Percentiles rank a stretch among this genome's conserved stretches.
Conservation (phyloP, 495 filamentous ascomycete species). For the Pyrenula aspistea region DNA sequence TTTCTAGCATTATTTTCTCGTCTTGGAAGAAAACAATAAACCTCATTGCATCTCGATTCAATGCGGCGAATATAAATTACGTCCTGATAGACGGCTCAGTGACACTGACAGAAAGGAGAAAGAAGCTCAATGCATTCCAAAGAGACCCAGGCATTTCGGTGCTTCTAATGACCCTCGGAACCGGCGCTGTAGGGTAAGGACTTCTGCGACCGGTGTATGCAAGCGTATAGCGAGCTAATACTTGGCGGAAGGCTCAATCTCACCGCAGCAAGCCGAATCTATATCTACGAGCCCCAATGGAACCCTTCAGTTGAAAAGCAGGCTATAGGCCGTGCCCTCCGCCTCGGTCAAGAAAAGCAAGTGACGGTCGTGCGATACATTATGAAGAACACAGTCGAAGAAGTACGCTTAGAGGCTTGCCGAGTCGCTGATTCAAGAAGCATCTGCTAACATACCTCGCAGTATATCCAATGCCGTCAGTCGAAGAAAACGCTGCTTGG, state of each 20-base stretch:
- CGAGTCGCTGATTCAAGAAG: too few relatives aligned
- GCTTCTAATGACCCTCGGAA: slow-evolving; percentile 13
- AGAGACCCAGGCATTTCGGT: slow-evolving; percentile 5
- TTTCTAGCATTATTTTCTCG: slow-evolving; percentile 8
- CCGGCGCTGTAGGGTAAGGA: slow-evolving; percentile 10
- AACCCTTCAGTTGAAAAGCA: slow-evolving; percentile 19
- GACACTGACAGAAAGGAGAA: background rate
- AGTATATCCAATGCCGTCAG: too few relatives aligned
- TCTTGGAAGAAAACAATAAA: slow-evolving; percentile 8
- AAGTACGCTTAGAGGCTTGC: slow-evolving; percentile 27
- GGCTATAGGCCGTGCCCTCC: slow-evolving; percentile 12
- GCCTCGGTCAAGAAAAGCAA: slow-evolving; percentile 15
- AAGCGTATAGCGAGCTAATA: background rate
- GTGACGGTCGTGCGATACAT: slow-evolving; percentile 34
- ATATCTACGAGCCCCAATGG: slow-evolving; percentile 21
- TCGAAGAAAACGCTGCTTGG: too few relatives aligned
- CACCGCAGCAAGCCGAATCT: slow-evolving; percentile 12
- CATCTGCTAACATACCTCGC: too few relatives aligned
- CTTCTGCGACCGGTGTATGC: background rate
- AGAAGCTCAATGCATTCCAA: slow-evolving; percentile 4
- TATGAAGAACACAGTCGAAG: slow-evolving; percentile 31
- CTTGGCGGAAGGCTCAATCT: slow-evolving; percentile 10
- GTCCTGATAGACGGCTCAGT: slow-evolving; percentile 6
- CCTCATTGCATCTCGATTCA: background rate
- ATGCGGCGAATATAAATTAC: background rate